phyloP scores from a whole-genome alignment of 441 rosid species.

The Breynia disticha region DNA sequence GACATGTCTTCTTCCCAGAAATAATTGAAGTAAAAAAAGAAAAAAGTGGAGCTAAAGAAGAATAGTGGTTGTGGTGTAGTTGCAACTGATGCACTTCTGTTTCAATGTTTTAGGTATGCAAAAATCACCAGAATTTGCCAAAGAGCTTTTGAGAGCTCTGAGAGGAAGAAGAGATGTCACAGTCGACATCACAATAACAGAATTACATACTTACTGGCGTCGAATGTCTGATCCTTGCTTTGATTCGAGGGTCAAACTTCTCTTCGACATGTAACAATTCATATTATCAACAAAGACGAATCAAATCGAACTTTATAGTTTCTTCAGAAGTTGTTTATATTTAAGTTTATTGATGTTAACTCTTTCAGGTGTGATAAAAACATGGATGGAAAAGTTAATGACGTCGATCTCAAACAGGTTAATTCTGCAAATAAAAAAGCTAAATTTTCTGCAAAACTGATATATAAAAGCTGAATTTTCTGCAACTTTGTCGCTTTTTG shows the following conservation, averaged over 20 bases:
- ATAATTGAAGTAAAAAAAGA: background rate
- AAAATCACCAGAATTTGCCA: slow-evolving; percentile 27
- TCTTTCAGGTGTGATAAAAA: slow-evolving; percentile 30
- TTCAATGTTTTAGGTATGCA: slow-evolving; percentile 23
- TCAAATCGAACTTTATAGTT: background rate
- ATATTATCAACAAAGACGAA: background rate
- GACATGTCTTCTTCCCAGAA: too few relatives aligned
- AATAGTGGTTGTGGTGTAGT: background rate
- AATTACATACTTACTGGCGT: slow-evolving; percentile 27
- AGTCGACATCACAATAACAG: slow-evolving; percentile 22
- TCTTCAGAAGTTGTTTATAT: background rate
- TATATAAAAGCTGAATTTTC: background rate
- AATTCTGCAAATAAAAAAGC: background rate
- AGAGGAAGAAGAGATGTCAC: slow-evolving; percentile 27
- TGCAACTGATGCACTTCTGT: background rate
- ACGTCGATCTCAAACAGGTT: slow-evolving; percentile 37
- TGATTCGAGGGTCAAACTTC: slow-evolving; percentile 24
- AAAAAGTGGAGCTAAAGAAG: too few relatives aligned
- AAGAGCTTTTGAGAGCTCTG: slow-evolving; percentile 32
- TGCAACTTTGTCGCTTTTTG: background rate
- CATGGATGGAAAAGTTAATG: slow-evolving; percentile 31
- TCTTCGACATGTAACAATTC: slow-evolving; percentile 36
- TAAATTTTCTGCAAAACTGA: background rate
- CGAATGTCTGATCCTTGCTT: slow-evolving; percentile 28
- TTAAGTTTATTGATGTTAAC: background rate